Evolutionary conservation across 2,329 filamentous ascomycete genomes (phyloP), one percentile per base, ranked within the genome.

Genomic region (Penicillium sumatraense): DNA sequence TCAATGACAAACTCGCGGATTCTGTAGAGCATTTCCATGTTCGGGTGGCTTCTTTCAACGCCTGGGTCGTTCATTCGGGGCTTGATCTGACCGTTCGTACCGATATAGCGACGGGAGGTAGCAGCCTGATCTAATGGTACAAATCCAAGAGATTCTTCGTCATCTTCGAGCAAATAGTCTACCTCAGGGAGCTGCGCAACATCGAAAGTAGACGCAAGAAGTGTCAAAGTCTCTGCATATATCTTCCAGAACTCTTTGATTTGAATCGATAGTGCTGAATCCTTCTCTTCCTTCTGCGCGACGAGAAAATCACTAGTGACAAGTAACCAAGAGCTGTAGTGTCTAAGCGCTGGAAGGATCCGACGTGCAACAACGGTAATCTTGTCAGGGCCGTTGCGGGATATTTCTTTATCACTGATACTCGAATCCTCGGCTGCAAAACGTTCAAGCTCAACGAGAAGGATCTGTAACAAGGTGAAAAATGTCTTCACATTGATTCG

Each of bases 401-500:
- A 59, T 70, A 36, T 46, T 13, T 73, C 60, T 66, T 71, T 74
- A 50, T 72, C 70, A 38, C 75, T 78, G 27, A 69, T 70, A 38
- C 75, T 79, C 27, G 71, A 68, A 14, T 82, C 79, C 53, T 83
- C 79, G 20, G 77, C 75, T 44, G 70, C 86, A 21, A 80, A 75
- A n/a, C 79, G 81, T 52, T 86, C 83, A 3, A 96, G 79, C 63
- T 91, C 88, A n/a, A 84, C 81, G 59, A 88, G 80, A 31, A 96
- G 79, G 24, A 88, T 78, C 49, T 88, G 86, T 42, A 93, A 83
- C 27, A 96, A 80, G 1, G 84, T 83, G 53, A 87, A 84, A 65
- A 96, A 88, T 9, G 89, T 91, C 49, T 88, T 88, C 45, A 91
- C 80, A 66, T 96, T 96, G 58, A 96, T 84, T 21, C 87, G 83